Base-by-base conservation (phyloP, 768 basidiomycete species). In the Amyloporia xantha region DNA sequence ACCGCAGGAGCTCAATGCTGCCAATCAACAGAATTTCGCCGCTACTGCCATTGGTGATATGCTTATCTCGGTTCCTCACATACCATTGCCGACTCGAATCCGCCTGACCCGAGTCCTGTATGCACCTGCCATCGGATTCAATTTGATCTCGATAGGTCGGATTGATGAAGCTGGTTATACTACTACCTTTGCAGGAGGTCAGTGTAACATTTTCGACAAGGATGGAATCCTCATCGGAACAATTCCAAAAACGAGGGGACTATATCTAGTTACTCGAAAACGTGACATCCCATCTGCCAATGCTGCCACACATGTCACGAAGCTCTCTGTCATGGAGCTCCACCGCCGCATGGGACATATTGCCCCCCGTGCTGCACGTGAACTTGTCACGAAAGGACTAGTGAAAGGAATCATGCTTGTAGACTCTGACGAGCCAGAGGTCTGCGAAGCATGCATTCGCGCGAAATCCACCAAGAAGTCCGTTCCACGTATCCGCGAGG, bases 381-480 rank as follows among this genome's bases (percentile, higher is more conserved):
- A 50, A 17, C 57, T 69, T 44, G 48, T 71, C 3, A 5, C 30
- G 10, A 55, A 65, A 2, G 64, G 62, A 10, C 53, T 59, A 25
- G 56, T 71, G 23, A 61, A 54, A 4, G 68, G 71, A 1, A 40
- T 72, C 1, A 44, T 50, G 13, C 55, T 71, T 13, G 30, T 30
- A 17, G 27, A 36, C 17, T 26, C 27, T 4, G 28, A 23, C 23
- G 38, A 15, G 17, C 9, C 23, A 2, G 28, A 37, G 63, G 23
- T 64, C 20, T 78, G 76, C 51, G 62, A 73, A 13, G 68, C 71
- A 0, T 78, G 77, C 41, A 55, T 70, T 1, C 71, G 70, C 4
- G 55, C 52, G 19, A 56, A 53, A 49, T 49, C 43, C n/a, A 48
- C 52, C 12, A 41, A 40, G 17, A 17, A 25, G 13, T 48, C 55